phyloP scores from a whole-genome alignment of 106 monocot genomes.

The Dioscorea zingiberensis region DNA sequence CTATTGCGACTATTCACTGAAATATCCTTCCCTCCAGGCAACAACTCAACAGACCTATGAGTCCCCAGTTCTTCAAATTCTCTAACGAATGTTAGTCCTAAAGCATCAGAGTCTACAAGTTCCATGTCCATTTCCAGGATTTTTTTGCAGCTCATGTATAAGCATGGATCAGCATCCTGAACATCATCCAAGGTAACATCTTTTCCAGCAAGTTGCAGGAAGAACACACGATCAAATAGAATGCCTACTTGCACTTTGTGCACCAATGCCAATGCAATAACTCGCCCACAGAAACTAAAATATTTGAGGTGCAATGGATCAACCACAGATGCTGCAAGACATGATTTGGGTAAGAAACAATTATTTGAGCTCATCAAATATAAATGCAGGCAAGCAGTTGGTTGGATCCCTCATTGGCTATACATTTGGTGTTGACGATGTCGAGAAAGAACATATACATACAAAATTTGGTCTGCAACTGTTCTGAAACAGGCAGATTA shows the following conservation, averaged over 20 bases:
- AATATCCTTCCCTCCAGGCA: constrained; percentile 64
- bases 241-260: constrained; percentile 74
- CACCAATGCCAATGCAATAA: constrained; percentile 74
- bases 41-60: constrained; percentile 47
- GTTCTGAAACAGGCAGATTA: too few species aligned
- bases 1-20: constrained; percentile 62
- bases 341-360: too few species aligned
- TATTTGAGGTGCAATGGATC: constrained; percentile 81
- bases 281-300: constrained; percentile 61
- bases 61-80: constrained; percentile 51
- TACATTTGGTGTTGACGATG: too few species aligned
- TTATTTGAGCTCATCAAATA: too few species aligned
- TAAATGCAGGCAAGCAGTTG: too few species aligned
- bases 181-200: constrained; percentile 63
- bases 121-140: constrained; percentile 70
- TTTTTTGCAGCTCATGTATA: constrained; percentile 65
- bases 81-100: constrained; percentile 61
- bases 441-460: too few species aligned
- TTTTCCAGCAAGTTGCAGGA: constrained; percentile 61
- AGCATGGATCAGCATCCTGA: constrained; percentile 57
- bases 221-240: constrained; percentile 60
- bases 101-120: constrained; percentile 56
- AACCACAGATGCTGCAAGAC: constrained; percentile 57
- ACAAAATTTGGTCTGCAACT: too few species aligned
- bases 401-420: too few species aligned